Percentiles rank a stretch among this genome's conserved stretches.
phyloP scores from a whole-genome alignment of 176 grass and related monocot genomes.

The Phragmites australis region DNA sequence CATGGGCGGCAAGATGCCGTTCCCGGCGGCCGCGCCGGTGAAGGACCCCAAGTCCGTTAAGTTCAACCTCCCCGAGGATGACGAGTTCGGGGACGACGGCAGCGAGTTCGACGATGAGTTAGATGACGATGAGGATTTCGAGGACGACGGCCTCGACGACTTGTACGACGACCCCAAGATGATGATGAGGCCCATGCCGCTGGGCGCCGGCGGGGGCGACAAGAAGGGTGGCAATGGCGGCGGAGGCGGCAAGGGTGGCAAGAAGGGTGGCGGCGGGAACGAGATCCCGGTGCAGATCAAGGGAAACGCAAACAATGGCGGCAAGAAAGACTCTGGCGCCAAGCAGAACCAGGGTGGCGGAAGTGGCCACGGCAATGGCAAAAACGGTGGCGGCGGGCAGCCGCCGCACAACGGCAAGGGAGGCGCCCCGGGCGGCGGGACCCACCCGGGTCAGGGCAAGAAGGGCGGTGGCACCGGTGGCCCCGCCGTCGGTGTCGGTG shows the following conservation, averaged over 20 bases:
- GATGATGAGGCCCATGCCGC: constrained; percentile 44
- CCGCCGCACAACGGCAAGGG: constrained; percentile 49
- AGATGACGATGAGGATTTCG: constrained; percentile 50
- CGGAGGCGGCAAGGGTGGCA: constrained; percentile 29
- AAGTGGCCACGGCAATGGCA: constrained; percentile 46
- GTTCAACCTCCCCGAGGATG: constrained; percentile 52
- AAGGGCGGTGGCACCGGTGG: constrained; percentile 27
- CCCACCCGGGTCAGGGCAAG: constrained; percentile 21
- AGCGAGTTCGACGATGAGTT: constrained; percentile 62
- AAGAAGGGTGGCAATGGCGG: constrained; percentile 56
- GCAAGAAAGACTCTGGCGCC: constrained; percentile 59
- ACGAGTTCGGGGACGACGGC: constrained; percentile 36
- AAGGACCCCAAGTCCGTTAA: constrained; percentile 65
- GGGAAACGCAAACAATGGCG: constrained; percentile 44
- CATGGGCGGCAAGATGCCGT: constrained; percentile 64
- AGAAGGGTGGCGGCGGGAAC: constrained; percentile 46
- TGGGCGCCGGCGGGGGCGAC: constrained; percentile 19
- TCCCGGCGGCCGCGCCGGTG: background rate
- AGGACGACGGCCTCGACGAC: constrained; percentile 53
- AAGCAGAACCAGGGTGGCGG: constrained; percentile 52
- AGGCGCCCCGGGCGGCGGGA: constrained; percentile 34
- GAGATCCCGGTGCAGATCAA: constrained; percentile 52
- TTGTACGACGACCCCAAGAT: constrained; percentile 52
- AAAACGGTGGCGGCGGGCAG: constrained; percentile 44
- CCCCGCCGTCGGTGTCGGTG: background rate